phyloP scores from a whole-genome alignment of 805 yeast genomes.

The Wickerhamiella musiphila region DNA sequence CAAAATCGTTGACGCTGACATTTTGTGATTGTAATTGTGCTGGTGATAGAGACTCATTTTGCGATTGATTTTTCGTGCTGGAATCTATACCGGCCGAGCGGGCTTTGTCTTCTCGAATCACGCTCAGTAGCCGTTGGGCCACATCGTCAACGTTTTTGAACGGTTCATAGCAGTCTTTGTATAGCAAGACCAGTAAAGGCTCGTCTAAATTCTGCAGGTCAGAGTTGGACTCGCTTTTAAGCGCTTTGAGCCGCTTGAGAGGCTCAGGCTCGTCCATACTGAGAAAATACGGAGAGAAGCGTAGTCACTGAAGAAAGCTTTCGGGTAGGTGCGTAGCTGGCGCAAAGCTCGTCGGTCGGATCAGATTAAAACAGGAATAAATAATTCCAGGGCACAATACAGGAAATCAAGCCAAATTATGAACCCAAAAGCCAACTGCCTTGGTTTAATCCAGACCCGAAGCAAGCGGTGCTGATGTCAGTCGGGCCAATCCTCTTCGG shows the following conservation, averaged over 20 bases:
- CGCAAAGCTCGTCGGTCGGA: no score
- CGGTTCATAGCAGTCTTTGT: constrained; percentile 1
- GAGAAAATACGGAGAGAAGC: not conserved
- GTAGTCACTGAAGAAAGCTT: no score
- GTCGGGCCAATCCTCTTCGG: no score
- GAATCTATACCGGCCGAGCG: not conserved
- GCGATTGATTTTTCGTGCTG: not conserved
- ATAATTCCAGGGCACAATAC: no score
- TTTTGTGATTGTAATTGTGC: not conserved
- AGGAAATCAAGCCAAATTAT: no score
- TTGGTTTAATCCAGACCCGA: no score
- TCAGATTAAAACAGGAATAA: no score
- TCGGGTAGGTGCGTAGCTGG: no score
- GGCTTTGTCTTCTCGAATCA: not conserved
- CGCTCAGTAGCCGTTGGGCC: not conserved
- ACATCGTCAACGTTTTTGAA: constrained; percentile 1
- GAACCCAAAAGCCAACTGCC: no score
- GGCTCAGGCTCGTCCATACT: not conserved
- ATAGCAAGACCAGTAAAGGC: constrained; percentile 1
- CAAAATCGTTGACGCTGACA: not conserved
- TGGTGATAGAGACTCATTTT: not conserved
- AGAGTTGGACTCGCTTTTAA: not conserved
- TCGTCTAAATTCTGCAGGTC: not conserved
- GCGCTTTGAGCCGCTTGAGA: not conserved
- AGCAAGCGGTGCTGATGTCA: no score